These are phyloP conservation scores for Cordyceps pruinosa DNA, from an alignment of 2,329 filamentous ascomycete species.

Conservation along the genomic window DNA sequence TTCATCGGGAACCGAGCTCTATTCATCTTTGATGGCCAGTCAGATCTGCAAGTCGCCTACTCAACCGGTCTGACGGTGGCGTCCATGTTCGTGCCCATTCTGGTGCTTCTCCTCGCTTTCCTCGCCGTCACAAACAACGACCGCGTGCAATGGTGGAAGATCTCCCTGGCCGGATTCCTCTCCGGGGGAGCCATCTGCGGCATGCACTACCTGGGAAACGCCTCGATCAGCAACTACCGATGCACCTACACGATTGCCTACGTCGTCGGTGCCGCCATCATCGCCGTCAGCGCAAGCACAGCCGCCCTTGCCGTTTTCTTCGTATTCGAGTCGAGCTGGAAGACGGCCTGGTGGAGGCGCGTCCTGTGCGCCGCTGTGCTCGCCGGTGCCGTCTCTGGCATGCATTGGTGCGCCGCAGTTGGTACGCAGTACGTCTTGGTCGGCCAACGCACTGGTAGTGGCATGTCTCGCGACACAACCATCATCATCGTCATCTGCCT, in stretches of 20 bases:
- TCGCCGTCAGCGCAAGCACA: constrained; percentile 66
- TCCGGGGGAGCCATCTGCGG: constrained; percentile 71
- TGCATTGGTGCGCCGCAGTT: constrained; percentile 77
- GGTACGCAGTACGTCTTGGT: constrained; percentile 62
- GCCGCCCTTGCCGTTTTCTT: constrained; percentile 71
- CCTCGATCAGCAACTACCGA: constrained; percentile 70
- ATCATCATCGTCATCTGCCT: constrained; percentile 67
- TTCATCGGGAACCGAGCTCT: constrained; percentile 80
- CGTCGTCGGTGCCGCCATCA: constrained; percentile 62
- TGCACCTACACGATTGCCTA: constrained; percentile 54
- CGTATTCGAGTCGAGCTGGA: constrained; percentile 68
- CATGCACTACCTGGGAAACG: constrained; percentile 86
- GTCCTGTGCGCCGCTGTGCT: constrained; percentile 59
- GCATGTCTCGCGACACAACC: constrained; percentile 54
- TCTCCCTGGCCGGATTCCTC: constrained; percentile 57
- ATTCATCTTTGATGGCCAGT: constrained; percentile 55
- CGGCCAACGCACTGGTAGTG: constrained; percentile 23
- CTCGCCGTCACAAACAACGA: constrained; percentile 57
- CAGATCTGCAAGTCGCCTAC: constrained; percentile 65
- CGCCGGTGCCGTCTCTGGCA: constrained; percentile 69
- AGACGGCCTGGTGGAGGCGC: constrained; percentile 71
- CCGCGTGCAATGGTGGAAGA: constrained; percentile 49
- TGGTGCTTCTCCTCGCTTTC: constrained; percentile 68
- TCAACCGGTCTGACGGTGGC: constrained; percentile 63
- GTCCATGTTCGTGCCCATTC: constrained; percentile 73